Evolutionary conservation across 192 early-diverging fungal genomes (phyloP), one percentile per base, ranked within the genome.

Genomic region (Podila horticola): DNA sequence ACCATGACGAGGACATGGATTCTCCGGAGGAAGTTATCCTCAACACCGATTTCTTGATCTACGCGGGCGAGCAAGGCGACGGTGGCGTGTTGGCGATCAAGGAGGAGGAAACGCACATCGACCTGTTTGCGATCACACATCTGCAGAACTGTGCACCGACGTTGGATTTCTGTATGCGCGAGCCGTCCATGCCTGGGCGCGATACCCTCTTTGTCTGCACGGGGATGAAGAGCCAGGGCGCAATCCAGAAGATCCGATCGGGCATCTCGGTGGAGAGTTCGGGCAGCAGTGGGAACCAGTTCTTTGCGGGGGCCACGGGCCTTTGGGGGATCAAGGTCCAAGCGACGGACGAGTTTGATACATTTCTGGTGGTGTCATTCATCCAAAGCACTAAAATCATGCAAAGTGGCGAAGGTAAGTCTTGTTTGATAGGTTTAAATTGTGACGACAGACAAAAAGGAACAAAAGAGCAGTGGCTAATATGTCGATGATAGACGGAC

Each of bases 341-440:
- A 3, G n/a, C n/a, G 13, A 24, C 67, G 45, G 64, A 81, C 7
- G 30, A 28, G 1, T 59, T 65, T 10, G 77, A 81, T 26, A 71
- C 77, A 0, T 69, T 61, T 24, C 29, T 81, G 12, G 49, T 81
- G 4, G 66, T 73, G 0, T 81, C 77, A 1, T 81, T 81, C 50
- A 55, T 81, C 19, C 71, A 73, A 26, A 68, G 66, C 9, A 81
- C 77, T 1, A 81, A 69, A n/a, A 15, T 81, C 15, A 81, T 81
- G 71, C 51, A 55, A 3, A 59, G 51, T 26, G 61, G 59, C 11
- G 61, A 69, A 9, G 52, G 52, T 55, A 5, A 22, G 19, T 45
- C 22, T 58, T 58, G 5, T n/a, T 5, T 26, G 2, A 15, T 41
- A 41, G 12, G 10, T 41, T 41, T 9, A 9, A 15, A 41, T 41